Base-by-base conservation (phyloP, 1,139 yeast genomes). In the Blastobotrys arbuscula region DNA sequence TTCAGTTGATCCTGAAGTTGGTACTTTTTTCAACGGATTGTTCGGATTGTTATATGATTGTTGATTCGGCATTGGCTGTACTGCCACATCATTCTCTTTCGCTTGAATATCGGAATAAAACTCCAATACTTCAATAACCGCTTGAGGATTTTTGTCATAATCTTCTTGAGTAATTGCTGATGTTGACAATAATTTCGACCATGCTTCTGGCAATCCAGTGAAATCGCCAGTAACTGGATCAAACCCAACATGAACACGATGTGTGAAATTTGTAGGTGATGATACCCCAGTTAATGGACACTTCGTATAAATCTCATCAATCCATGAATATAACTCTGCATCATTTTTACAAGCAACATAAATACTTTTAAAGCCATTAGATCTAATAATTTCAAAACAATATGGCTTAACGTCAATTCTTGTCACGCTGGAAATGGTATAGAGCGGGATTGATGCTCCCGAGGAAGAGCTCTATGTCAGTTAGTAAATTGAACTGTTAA, bases 271-370 rank as follows among this genome's bases (percentile, higher is more conserved):
- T 18, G 74, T 70, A 3, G 76, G 76, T 30, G 65, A 62, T 6
- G 77, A 73, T n/a, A 72, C 76, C 78, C 90, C 84, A 47, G 84
- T 76, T 54, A 84, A 72, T 1, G 97, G 96, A 59, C 95, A 86
- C 64, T 87, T 87, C 16, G 92, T 79, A 56, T 88, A 81, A 56
- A 90, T 86, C 15, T 88, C 84, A 66, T 92, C 97, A 54, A 90
- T 76, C 98, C 98, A 90, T 54, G 86, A 84, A 65, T 86, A 80
- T 56, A 87, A 75, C 55, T 90, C 97, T 52, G 81, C 77, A 61
- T 87, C 88, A 28, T 83, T 74, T 64, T 87, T 89, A 55, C 92
- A 78, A 1, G 90, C 78, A 42, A 90, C 80, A 57, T 79, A 79
- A 34, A 89, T 75, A 3, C 95, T 78, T 63, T 83, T 84, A 56